Base-by-base conservation (phyloP, 2,329 filamentous ascomycete species). In the Fusarium palustre region DNA sequence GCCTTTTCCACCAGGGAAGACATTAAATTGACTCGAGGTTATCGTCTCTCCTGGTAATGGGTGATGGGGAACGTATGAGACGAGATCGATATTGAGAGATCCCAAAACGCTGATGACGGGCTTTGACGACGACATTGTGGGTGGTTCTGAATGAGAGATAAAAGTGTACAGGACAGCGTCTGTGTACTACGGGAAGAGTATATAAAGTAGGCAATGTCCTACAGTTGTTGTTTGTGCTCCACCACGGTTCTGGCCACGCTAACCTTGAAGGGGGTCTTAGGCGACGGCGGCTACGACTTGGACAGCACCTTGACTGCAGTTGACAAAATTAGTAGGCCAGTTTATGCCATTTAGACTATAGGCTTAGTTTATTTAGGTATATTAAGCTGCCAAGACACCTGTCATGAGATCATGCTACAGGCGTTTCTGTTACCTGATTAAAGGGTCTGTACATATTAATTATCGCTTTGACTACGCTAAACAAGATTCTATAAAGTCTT, bases 61-160 rank as follows among this genome's bases (percentile, higher is more conserved):
- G 63, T 97, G 89, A 67, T 95, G 92, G 3, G 92, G 85, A n/a
- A 96, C 96, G 73, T 93, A 90, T 34, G 93, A 94, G 66, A 97
- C 92, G 68, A 98, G 90, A 82, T 99, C 95, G 76, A 92, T 92
- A 82, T 98, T 98, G 61, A 99, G 89, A 30, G 95, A 98, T 72
- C 95, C 95, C 71, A 98, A 89, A 65, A 97, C 88, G 67, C 91
- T 91, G 79, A 98, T 96, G 74, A 52, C 45, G 7, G 59, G 61
- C 6, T 31, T 64, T 24, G 52, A 7, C 33, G 42, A 49, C 3
- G 33, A 10, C 59, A 64, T 64, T 24, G 3, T 7, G 28, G 10
- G 6, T 33, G 5, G 8, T 0, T 11, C 20, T 13, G 16, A n/a
- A 30, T 16, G 13, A 4, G 2, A 50, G 33, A 6, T 7, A 10